Conservation (phyloP, 2,329 filamentous ascomycete genomes). For the Gremmenia infestans region DNA sequence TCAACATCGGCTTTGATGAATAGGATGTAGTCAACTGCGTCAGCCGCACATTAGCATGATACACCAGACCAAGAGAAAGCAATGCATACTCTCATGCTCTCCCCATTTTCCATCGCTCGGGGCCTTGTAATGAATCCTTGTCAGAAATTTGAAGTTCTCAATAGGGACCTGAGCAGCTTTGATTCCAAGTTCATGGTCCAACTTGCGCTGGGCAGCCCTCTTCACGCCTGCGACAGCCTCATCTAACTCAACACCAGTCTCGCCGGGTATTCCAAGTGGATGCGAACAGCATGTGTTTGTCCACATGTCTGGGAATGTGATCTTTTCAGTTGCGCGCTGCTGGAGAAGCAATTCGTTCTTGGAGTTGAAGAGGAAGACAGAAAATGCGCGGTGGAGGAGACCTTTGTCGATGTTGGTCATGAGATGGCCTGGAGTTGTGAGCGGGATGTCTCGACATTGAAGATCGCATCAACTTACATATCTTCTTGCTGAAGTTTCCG, state of each 20-base stretch:
- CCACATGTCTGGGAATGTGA: conserved; percentile 99
- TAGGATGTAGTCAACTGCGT: conserved; percentile 89
- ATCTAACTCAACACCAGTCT: conserved; percentile 78
- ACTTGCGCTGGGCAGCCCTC: conserved; percentile 85
- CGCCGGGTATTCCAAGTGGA: conserved; percentile 82
- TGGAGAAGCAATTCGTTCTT: conserved; percentile 90
- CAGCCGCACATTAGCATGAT: conserved; percentile 11
- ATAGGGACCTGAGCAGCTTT: conserved; percentile 82
- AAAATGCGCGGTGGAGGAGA: conserved; percentile 94
- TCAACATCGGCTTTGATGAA: conserved; percentile 96
- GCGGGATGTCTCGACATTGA: conserved; percentile 7
- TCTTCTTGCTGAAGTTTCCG: conserved; percentile 96
- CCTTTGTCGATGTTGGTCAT: conserved; percentile 99
- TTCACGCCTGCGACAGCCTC: conserved; percentile 83
- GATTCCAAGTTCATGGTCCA: conserved; percentile 93
- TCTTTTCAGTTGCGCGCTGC: conserved; percentile 93
- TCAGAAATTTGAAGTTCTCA: conserved; percentile 89
- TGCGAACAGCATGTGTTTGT: conserved; percentile 99
- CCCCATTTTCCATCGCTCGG: conserved; percentile 97
- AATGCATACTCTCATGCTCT: conserved; percentile 84
- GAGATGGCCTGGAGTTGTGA: conserved; percentile 66
- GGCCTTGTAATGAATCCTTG: conserved; percentile 96
- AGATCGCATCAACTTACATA: conserved; percentile 57
- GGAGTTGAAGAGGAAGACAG: conserved; percentile 94
- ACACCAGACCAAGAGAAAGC: not conserved